These are phyloP conservation scores for Russula vinacea DNA, from an alignment of 768 basidiomycete species.

Conservation along the genomic window DNA sequence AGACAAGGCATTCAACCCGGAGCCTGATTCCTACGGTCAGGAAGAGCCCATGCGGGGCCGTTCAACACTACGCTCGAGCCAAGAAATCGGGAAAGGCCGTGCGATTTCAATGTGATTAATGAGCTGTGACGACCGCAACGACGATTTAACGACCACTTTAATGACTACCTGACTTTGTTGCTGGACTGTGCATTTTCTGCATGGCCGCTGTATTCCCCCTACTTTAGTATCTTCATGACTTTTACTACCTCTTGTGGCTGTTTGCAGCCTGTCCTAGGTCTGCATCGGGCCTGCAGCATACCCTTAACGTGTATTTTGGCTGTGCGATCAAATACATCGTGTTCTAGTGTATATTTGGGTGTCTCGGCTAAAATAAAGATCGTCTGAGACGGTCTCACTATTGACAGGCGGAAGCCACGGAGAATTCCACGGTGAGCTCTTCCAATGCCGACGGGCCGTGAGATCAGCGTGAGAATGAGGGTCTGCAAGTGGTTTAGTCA, in stretches of 20 bases:
- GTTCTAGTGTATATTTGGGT: constrained; percentile 19
- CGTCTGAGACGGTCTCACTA: constrained; percentile 3
- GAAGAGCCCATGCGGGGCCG: constrained; percentile 57
- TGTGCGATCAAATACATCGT: constrained; percentile 18
- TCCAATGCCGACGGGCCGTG: constrained; percentile 8
- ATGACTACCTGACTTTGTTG: constrained; percentile 14
- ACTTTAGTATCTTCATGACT: constrained; percentile 19
- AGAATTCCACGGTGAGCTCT: not conserved
- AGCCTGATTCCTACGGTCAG: constrained; percentile 50
- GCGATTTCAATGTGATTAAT: constrained; percentile 73
- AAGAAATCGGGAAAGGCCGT: constrained; percentile 65
- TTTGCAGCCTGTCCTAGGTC: constrained; percentile 8
- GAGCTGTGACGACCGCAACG: constrained; percentile 23
- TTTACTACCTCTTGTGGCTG: constrained; percentile 2
- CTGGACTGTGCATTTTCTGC: constrained; percentile 19
- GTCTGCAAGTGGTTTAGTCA: constrained; percentile 14
- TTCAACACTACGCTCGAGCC: constrained; percentile 57
- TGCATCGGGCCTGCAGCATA: constrained; percentile 17
- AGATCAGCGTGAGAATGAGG: constrained; percentile 16
- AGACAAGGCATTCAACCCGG: constrained; percentile 65
- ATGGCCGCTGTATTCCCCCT: constrained; percentile 15
- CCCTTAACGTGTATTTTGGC: constrained; percentile 11
- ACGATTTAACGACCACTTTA: constrained; percentile 12
- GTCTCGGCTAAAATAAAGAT: constrained; percentile 23
- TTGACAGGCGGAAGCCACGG: constrained; percentile 22